phyloP scores from a whole-genome alignment of 75 land plant genomes.

The Sequoiadendron giganteum region DNA sequence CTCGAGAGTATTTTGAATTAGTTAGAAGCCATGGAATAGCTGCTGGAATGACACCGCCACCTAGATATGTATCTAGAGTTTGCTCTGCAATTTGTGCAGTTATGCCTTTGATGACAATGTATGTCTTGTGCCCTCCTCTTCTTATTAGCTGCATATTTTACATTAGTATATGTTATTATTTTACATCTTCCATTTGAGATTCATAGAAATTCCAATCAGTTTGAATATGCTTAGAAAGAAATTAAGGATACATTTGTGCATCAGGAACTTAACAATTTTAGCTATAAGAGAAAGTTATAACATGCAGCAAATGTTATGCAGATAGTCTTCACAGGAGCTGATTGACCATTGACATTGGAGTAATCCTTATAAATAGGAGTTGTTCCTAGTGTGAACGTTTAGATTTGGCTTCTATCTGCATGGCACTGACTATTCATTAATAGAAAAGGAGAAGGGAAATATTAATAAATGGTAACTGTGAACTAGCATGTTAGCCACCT shows the following conservation, averaged over 20 bases:
- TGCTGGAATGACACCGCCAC: constrained; percentile 94
- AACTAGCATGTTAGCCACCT: no score
- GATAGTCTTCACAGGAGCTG: background rate
- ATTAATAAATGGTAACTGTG: background rate
- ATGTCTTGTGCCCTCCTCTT: constrained; percentile 25
- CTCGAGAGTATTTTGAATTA: constrained; percentile 90
- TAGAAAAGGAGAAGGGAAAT: background rate
- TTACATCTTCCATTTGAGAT: background rate
- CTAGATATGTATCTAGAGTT: constrained; percentile 74
- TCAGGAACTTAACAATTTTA: background rate
- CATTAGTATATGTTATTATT: background rate
- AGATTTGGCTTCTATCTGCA: background rate
- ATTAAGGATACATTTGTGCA: background rate
- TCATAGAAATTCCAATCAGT: background rate
- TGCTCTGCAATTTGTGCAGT: constrained; percentile 87
- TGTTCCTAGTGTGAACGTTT: background rate
- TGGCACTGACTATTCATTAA: background rate
- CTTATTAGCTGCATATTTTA: background rate
- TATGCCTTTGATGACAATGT: constrained; percentile 90
- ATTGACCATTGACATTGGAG: background rate
- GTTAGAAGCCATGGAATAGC: constrained; percentile 92
- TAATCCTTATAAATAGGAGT: background rate
- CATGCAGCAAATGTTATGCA: background rate
- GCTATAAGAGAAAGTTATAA: background rate
- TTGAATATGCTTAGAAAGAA: background rate